Percentiles rank a stretch among this genome's conserved stretches.
Conservation (phyloP, 345 rosid genomes). For the Dovyalis caffra region DNA sequence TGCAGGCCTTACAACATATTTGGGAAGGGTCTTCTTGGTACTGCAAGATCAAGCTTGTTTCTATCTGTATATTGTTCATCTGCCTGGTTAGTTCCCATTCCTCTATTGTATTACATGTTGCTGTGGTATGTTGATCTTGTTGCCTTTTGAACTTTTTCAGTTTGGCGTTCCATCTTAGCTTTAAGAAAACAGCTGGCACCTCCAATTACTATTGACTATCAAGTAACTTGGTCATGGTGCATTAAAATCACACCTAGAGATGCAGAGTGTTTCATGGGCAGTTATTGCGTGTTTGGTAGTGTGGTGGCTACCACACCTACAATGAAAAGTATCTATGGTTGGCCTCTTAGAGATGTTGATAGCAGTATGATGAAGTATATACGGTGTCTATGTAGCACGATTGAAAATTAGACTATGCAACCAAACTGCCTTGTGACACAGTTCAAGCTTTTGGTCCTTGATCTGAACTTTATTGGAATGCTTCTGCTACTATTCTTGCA, state of each 20-base stretch:
- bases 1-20: conserved; percentile 70
- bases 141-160: background rate
- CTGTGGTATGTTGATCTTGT: background rate
- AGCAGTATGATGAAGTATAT: background rate
- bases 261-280: background rate
- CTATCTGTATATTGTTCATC: conserved; percentile 83
- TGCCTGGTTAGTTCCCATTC: conserved; percentile 64
- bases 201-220: background rate
- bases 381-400: background rate
- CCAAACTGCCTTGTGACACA: background rate
- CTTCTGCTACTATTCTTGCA: background rate
- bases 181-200: background rate
- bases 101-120: background rate
- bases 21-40: conserved; percentile 81
- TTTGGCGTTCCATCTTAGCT: background rate
- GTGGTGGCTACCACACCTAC: background rate
- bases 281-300: background rate
- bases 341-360: background rate
- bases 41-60: conserved; percentile 92
- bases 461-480: background rate
- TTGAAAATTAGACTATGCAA: background rate
- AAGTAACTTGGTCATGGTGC: background rate
- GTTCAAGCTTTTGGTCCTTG: background rate
- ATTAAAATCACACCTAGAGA: background rate
- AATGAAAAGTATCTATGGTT: background rate